Evolutionary conservation across 257 asterid species (phyloP).

Genomic region (Perilla frutescens): DNA sequence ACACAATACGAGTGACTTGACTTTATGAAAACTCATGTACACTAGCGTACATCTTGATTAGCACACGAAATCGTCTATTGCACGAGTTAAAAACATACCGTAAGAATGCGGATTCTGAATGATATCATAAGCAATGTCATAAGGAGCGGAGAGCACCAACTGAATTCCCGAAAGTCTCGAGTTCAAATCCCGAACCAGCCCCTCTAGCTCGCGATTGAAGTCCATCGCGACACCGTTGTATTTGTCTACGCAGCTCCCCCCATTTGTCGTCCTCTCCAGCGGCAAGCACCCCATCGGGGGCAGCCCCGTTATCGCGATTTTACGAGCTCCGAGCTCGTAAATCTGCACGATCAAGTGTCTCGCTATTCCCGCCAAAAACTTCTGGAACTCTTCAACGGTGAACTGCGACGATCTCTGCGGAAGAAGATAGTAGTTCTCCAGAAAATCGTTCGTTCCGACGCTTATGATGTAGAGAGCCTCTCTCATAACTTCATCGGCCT

Average conservation of each 20-base stretch:
- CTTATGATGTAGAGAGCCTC: conserved; percentile 73
- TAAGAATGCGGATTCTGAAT: conserved; percentile 49
- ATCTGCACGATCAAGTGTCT: conserved; percentile 49
- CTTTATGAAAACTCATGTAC: too few relatives aligned
- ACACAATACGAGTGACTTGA: too few relatives aligned
- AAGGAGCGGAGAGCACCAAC: conserved; percentile 66
- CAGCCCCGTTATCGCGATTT: conserved; percentile 68
- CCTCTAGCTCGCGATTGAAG: conserved; percentile 56
- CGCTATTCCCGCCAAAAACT: conserved; percentile 54
- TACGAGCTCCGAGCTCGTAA: conserved; percentile 73
- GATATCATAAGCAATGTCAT: conserved; percentile 47
- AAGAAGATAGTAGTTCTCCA: conserved; percentile 66
- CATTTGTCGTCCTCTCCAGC: conserved; percentile 73
- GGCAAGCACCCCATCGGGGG: conserved; percentile 98
- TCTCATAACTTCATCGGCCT: conserved; percentile 48
- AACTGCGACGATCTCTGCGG: conserved; percentile 50
- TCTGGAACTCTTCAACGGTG: conserved; percentile 61
- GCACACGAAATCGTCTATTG: too few relatives aligned
- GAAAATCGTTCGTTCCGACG: conserved; percentile 76
- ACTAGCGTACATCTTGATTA: too few relatives aligned
- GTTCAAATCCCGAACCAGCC: conserved; percentile 46
- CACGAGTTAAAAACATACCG: background rate
- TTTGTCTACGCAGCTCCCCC: conserved; percentile 52
- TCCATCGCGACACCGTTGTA: conserved; percentile 64
- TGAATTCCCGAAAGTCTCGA: conserved; percentile 58